Evolutionary conservation across 179 eudicot genomes (phyloP).

Genomic region (Patellifolia procumbens): DNA sequence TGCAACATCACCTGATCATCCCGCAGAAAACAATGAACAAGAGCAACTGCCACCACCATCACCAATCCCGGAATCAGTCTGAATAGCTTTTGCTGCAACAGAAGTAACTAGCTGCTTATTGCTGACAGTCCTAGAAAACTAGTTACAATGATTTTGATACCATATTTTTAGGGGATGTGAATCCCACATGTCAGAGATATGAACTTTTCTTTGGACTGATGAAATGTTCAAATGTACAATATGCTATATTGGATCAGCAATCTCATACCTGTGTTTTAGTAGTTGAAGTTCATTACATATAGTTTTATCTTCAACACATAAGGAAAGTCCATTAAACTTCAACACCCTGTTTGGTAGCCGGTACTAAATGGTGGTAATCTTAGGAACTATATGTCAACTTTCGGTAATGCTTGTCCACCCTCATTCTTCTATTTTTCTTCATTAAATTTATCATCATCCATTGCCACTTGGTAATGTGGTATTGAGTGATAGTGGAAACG

Average conservation of each 20-base stretch:
- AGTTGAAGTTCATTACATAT: neutral
- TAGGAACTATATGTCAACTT: no score
- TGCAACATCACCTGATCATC: constrained; percentile 34
- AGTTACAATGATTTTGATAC: constrained; percentile 14
- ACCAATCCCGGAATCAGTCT: constrained; percentile 34
- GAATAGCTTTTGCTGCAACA: constrained; percentile 13
- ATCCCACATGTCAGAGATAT: neutral
- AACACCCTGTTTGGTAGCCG: no score
- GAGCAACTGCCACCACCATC: constrained; percentile 48
- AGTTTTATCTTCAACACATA: neutral
- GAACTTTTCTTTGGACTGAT: neutral
- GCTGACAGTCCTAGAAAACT: neutral
- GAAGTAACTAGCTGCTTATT: neutral
- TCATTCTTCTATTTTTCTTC: no score
- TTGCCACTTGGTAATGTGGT: no score
- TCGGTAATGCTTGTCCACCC: no score
- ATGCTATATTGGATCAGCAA: neutral
- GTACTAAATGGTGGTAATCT: no score
- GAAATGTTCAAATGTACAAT: neutral
- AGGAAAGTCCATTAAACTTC: neutral
- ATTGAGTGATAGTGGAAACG: no score
- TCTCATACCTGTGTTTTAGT: neutral
- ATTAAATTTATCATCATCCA: no score
- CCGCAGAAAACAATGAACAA: constrained; percentile 45
- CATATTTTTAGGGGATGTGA: neutral